Base-by-base conservation (phyloP, 805 yeast genomes). In the Starmerella roubikii region DNA sequence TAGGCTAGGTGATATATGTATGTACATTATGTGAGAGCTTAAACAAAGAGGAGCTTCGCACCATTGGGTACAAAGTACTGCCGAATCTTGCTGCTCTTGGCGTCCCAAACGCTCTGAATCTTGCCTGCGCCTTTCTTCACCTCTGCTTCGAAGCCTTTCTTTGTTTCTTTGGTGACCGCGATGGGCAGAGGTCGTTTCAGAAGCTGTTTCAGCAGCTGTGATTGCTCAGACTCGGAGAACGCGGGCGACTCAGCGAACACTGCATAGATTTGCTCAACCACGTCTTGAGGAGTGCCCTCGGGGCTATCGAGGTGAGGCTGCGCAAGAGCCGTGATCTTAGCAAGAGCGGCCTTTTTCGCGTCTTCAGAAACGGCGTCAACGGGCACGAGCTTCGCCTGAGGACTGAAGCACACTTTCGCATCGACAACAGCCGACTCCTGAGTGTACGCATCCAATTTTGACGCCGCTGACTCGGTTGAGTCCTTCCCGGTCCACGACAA, bases 81-180 rank as follows among this genome's bases (percentile, higher is more conserved):
- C 44, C 72, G 75, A 28, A 77, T 64, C 42, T 57, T 63, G 47
- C 72, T 64, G 33, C 65, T 65, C 18, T 60, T 66, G 39, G 74
- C 71, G 55, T 82, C 76, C 69, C 76, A 82, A 41, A 76, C 68
- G 48, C 70, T 69, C 39, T 70, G 63, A 12, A 69, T 63, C 29
- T 65, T 57, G 16, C 71, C 66, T 19, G 68, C 66, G 51, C 74
- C 74, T 42, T 71, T 71, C 42, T 58, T 60, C n/a, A 66, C 62
- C 29, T 30, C 54, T 47, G 39, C 41, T 35, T 53, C 54, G 44
- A 52, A 53, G 18, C 49, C 51, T 15, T 49, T 49, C 18, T 54
- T 42, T 16, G 54, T 48, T n/a, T 37, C 52, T 12, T 66, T 49
- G 17, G 68, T 68, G 15, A 63, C 64, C 10, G 63, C 51, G 50